Percentiles rank a stretch among this genome's conserved stretches.
These are phyloP conservation scores for Colletotrichum sp. DNA, from an alignment of 2,329 filamentous ascomycete species.

Conservation along the genomic window DNA sequence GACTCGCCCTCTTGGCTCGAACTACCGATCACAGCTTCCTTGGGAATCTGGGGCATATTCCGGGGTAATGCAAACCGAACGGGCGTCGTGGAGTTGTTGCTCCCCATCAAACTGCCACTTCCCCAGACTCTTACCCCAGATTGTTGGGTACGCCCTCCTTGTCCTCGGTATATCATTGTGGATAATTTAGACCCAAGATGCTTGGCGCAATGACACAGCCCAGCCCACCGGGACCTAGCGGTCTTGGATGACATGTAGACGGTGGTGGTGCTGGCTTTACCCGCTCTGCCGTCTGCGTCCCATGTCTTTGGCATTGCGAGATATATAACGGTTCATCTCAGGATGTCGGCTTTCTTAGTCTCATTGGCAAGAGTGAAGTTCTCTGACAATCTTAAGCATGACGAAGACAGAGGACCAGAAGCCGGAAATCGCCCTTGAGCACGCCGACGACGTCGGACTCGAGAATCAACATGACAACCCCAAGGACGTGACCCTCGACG, in stretches of 20 bases:
- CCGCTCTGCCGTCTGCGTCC: background rate
- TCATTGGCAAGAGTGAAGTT: background rate
- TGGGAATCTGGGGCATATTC: background rate
- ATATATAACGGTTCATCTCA: background rate
- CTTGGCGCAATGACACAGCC: background rate
- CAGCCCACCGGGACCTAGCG: background rate
- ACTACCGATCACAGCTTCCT: background rate
- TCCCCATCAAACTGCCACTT: background rate
- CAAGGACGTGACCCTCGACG: constrained; percentile 19
- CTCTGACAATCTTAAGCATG: background rate
- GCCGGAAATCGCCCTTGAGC: background rate
- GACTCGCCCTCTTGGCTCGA: background rate
- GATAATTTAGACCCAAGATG: background rate
- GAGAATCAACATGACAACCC: background rate
- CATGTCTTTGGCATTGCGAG: background rate
- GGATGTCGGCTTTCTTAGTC: too few species aligned
- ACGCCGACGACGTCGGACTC: background rate
- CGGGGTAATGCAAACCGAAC: background rate
- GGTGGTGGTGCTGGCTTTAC: background rate
- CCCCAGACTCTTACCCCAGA: background rate
- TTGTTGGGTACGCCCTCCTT: background rate
- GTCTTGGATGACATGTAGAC: background rate
- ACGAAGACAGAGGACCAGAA: background rate
- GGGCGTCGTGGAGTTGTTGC: background rate
- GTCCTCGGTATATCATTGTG: background rate